phyloP scores from a whole-genome alignment of 2,329 filamentous ascomycete species.

The Fusarium xyrophilum region DNA sequence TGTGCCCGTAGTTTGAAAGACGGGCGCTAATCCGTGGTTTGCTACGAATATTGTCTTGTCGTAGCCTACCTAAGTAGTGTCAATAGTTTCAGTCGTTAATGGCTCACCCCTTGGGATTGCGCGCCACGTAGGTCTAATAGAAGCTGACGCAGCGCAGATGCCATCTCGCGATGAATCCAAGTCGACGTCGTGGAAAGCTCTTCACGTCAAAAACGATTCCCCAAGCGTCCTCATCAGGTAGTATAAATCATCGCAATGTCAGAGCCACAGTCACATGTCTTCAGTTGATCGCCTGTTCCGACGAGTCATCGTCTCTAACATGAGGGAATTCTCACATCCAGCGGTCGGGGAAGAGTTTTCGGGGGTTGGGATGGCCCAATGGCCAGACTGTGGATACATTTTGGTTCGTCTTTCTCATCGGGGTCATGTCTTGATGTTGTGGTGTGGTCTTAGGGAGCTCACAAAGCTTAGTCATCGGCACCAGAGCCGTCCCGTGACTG shows the following conservation, averaged over 20 bases:
- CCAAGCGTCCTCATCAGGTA: background rate
- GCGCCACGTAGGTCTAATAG: slow-evolving; percentile 1
- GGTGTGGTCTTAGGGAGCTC: slow-evolving; percentile 35
- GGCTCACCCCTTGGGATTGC: slow-evolving; percentile 9
- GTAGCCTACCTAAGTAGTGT: slow-evolving; percentile 12
- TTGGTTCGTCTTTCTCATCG: slow-evolving; percentile 31
- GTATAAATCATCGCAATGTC: background rate
- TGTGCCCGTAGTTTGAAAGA: background rate
- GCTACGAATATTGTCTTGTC: slow-evolving; percentile 10
- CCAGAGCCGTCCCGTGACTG: slow-evolving; percentile 1
- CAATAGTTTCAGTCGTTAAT: slow-evolving; percentile 1
- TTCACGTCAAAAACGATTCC: background rate
- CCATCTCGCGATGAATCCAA: slow-evolving; percentile 16
- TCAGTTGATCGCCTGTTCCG: background rate
- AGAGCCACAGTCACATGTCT: background rate
- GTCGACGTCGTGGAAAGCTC: slow-evolving; percentile 8
- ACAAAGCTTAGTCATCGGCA: slow-evolving; percentile 36
- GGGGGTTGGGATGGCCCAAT: slow-evolving; percentile 36
- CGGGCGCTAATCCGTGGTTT: background rate
- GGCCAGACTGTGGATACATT: slow-evolving; percentile 41
- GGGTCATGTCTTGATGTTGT: slow-evolving; percentile 39
- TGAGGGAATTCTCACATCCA: slow-evolving; percentile 24
- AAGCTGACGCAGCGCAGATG: slow-evolving; percentile 27
- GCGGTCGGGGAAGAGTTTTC: slow-evolving; percentile 27
- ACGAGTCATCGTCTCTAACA: background rate